Percentiles rank a stretch among this genome's conserved stretches.
Conservation (phyloP, 352 stramenopile species). For the Phytophthora sp. region DNA sequence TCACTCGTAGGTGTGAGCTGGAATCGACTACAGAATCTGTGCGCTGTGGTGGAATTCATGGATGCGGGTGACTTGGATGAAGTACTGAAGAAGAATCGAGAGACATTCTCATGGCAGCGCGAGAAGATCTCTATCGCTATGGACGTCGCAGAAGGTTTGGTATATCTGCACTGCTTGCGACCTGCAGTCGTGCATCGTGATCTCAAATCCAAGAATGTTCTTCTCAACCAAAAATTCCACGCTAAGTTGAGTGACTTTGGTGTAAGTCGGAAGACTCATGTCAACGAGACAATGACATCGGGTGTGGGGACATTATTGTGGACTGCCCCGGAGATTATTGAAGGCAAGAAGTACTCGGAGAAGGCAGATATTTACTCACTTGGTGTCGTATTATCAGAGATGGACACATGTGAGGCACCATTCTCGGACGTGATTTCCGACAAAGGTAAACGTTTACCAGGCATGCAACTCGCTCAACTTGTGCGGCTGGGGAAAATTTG, state of each 20-base stretch:
- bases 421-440: slow-evolving; percentile 60
- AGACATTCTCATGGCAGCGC: slow-evolving; percentile 64
- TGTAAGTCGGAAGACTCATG: slow-evolving; percentile 71
- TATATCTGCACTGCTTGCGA: slow-evolving; percentile 82
- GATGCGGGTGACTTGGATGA: slow-evolving; percentile 69
- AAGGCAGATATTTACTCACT: slow-evolving; percentile 91
- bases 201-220: slow-evolving; percentile 89
- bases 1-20: slow-evolving; percentile 77
- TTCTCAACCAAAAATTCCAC: slow-evolving; percentile 68
- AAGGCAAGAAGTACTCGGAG: slow-evolving; percentile 85
- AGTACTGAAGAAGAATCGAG: slow-evolving; percentile 60
- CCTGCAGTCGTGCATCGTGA: slow-evolving; percentile 85
- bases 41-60: slow-evolving; percentile 84
- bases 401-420: slow-evolving; percentile 71
- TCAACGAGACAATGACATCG: slow-evolving; percentile 81
- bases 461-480: slow-evolving; percentile 76
- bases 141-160: slow-evolving; percentile 80
- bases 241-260: slow-evolving; percentile 91
- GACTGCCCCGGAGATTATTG: slow-evolving; percentile 90
- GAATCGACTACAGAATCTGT: slow-evolving; percentile 70
- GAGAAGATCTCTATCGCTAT: slow-evolving; percentile 86
- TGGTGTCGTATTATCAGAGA: slow-evolving; percentile 81
- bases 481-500: slow-evolving; percentile 61
- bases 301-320: slow-evolving; percentile 83
- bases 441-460: slow-evolving; percentile 56